These are phyloP conservation scores for Allium cepa DNA, from an alignment of 106 monocot genomes.

Conservation along the genomic window DNA sequence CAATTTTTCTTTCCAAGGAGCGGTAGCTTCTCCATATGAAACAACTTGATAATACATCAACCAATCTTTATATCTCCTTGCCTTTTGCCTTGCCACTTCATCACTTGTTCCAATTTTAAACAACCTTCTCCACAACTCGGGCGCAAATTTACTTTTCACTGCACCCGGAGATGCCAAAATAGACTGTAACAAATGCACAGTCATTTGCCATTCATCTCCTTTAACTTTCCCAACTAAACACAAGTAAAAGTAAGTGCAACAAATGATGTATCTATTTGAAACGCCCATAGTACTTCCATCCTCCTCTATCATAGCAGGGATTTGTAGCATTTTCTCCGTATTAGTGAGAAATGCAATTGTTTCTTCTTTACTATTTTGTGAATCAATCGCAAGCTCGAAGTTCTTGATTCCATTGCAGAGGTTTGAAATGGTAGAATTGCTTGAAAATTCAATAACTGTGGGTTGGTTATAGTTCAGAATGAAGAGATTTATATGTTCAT, in stretches of 20 bases:
- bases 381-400: conserved; percentile 28
- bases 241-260: conserved; percentile 84
- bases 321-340: conserved; percentile 77
- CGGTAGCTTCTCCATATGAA: conserved; percentile 40
- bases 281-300: conserved; percentile 62
- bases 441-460: conserved; percentile 22
- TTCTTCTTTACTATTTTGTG: conserved; percentile 9
- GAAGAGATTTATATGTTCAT: conserved; percentile 37
- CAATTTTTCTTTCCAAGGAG: conserved; percentile 19
- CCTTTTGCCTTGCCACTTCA: conserved; percentile 42
- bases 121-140: conserved; percentile 42
- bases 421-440: conserved; percentile 65
- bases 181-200: conserved; percentile 75
- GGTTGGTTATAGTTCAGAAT: conserved; percentile 26
- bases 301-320: conserved; percentile 77
- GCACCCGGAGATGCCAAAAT: conserved; percentile 39
- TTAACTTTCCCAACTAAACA: conserved; percentile 44
- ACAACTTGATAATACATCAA: conserved; percentile 92
- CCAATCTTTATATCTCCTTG: conserved; percentile 89
- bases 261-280: conserved; percentile 56
- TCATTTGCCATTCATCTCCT: conserved; percentile 88
- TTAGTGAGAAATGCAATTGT: conserved; percentile 9
- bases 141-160: conserved; percentile 57
- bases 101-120: conserved; percentile 20
- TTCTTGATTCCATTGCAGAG: conserved; percentile 62